These are phyloP conservation scores for Amanita pseudoporphyria DNA, from an alignment of 768 basidiomycete species.

Conservation along the genomic window DNA sequence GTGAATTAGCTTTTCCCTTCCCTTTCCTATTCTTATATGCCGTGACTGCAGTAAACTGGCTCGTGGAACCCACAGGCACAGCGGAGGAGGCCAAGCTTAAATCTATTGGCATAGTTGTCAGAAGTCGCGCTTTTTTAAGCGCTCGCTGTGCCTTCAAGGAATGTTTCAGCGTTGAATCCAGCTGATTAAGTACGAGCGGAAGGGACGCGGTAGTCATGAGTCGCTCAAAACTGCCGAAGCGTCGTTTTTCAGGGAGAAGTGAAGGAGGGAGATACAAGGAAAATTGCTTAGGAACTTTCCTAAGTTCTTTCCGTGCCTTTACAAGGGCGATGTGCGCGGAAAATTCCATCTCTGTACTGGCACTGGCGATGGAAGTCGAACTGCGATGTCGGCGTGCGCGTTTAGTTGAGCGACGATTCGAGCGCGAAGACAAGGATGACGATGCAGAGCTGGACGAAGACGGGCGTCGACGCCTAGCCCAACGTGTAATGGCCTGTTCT, in stretches of 20 bases:
- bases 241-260: conserved; percentile 10
- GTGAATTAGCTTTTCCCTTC: conserved; percentile 27
- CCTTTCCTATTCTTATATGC: conserved; percentile 29
- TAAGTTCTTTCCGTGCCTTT: conserved; percentile 51
- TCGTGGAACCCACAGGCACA: neutral
- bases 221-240: conserved; percentile 10
- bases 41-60: too few relatives aligned
- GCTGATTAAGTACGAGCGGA: conserved; percentile 34
- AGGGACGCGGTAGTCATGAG: conserved; percentile 37
- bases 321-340: conserved; percentile 48
- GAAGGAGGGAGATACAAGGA: conserved; percentile 50
- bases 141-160: conserved; percentile 23
- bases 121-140: conserved; percentile 15
- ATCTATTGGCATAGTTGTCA: conserved; percentile 1
- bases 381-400: conserved; percentile 38
- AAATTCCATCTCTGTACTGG: conserved; percentile 49
- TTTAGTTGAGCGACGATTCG: conserved; percentile 31
- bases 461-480: conserved; percentile 40
- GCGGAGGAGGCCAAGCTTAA: neutral
- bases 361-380: conserved; percentile 38
- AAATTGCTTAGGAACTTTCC: conserved; percentile 55
- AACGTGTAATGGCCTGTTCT: conserved; percentile 62
- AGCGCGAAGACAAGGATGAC: conserved; percentile 35
- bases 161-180: conserved; percentile 39
- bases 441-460: conserved; percentile 37